These are phyloP conservation scores for Lactifluus pinguis DNA, from an alignment of 768 basidiomycete genomes.

Conservation along the genomic window DNA sequence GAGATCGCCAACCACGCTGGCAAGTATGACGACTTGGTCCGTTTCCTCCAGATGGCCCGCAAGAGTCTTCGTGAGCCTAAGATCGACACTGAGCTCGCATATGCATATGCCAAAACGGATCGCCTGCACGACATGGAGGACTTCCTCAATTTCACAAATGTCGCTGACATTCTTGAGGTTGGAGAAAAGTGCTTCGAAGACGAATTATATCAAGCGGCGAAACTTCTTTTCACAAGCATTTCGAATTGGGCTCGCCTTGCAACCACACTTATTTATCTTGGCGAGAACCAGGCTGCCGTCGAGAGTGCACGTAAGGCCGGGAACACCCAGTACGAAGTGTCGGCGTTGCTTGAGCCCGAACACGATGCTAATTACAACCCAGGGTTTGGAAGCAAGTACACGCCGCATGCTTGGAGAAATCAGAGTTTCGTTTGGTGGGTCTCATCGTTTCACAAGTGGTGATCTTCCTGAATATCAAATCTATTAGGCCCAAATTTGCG, in stretches of 20 bases:
- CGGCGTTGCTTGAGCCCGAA: neutral
- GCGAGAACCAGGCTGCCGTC: slow-evolving; percentile 96
- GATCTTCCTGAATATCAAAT: slow-evolving; percentile 11
- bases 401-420: slow-evolving; percentile 95
- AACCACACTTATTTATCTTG: slow-evolving; percentile 95
- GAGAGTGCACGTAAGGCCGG: slow-evolving; percentile 99
- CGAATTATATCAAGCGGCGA: slow-evolving; percentile 93
- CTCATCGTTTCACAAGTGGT: neutral
- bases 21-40: slow-evolving; percentile 88
- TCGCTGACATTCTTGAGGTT: slow-evolving; percentile 92
- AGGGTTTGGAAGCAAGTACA: slow-evolving; percentile 99
- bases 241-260: slow-evolving; percentile 98
- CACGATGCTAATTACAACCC: slow-evolving; percentile 11
- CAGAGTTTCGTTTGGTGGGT: slow-evolving; percentile 82
- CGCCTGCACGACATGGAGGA: slow-evolving; percentile 99
- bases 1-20: slow-evolving; percentile 93
- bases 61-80: slow-evolving; percentile 94
- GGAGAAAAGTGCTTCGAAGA: slow-evolving; percentile 99
- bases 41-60: slow-evolving; percentile 97
- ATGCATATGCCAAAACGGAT: slow-evolving; percentile 97
- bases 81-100: slow-evolving; percentile 96
- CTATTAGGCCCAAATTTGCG: slow-evolving; percentile 88
- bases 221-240: slow-evolving; percentile 91
- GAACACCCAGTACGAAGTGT: slow-evolving; percentile 77
- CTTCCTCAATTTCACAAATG: slow-evolving; percentile 97